phyloP scores from a whole-genome alignment of 2,329 filamentous ascomycete genomes.

The Phymatotrichopsis omnivora region DNA sequence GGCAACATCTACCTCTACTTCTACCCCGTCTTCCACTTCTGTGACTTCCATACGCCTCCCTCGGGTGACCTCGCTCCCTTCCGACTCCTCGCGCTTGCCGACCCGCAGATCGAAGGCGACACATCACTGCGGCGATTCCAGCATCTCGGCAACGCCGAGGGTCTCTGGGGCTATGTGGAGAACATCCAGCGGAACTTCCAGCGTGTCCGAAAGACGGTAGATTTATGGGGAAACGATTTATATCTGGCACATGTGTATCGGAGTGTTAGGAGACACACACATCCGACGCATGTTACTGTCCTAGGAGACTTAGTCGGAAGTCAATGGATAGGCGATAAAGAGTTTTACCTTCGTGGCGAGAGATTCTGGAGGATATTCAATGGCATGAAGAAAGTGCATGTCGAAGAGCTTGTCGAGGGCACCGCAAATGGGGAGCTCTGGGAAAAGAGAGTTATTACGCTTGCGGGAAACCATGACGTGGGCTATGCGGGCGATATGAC shows the following conservation, averaged over 20 bases:
- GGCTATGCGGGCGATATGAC: slow-evolving; percentile 91
- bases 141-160: slow-evolving; percentile 12
- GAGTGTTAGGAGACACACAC: slow-evolving; percentile 42
- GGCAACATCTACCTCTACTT: slow-evolving; percentile 74
- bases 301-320: slow-evolving; percentile 86
- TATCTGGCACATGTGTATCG: slow-evolving; percentile 91
- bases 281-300: slow-evolving; percentile 77
- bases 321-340: slow-evolving; percentile 82
- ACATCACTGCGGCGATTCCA: slow-evolving; percentile 43
- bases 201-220: slow-evolving; percentile 54
- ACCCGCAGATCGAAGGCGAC: slow-evolving; percentile 59
- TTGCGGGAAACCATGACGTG: slow-evolving; percentile 92
- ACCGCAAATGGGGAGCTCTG: slow-evolving; percentile 44
- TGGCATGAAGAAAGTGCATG: slow-evolving; percentile 29
- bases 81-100: slow-evolving; percentile 53
- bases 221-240: slow-evolving; percentile 86
- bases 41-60: slow-evolving; percentile 56
- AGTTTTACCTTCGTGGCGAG: slow-evolving; percentile 63
- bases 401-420: slow-evolving; percentile 31
- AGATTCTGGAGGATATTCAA: slow-evolving; percentile 76
- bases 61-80: slow-evolving; percentile 43
- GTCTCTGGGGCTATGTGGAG: slow-evolving; percentile 15
- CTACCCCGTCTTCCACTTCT: slow-evolving; percentile 71
- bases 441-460: slow-evolving; percentile 71
- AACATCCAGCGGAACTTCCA: slow-evolving; percentile 23